Conservation (phyloP, 352 stramenopile species). For the Phytophthora rubi region DNA sequence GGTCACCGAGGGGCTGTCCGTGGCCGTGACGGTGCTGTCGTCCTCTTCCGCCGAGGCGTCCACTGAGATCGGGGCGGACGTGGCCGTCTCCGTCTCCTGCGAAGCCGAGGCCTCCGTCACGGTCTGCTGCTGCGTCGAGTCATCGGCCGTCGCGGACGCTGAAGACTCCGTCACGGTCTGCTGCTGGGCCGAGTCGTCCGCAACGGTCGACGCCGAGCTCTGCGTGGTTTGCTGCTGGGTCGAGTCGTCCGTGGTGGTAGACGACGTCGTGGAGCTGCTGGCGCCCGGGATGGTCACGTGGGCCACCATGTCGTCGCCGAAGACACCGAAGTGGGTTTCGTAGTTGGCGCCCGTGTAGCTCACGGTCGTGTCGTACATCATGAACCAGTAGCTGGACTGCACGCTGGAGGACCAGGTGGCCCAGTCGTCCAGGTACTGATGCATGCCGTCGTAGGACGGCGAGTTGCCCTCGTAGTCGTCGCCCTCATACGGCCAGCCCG, state of each 20-base stretch:
- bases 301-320: constrained; percentile 46
- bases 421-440: constrained; percentile 55
- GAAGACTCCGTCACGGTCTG: constrained; percentile 19
- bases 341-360: constrained; percentile 55
- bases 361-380: constrained; percentile 63
- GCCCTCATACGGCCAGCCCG: constrained; percentile 61
- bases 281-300: constrained; percentile 47
- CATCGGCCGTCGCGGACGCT: constrained; percentile 10
- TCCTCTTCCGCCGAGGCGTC: constrained; percentile 33
- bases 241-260: constrained; percentile 23
- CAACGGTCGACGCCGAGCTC: constrained; percentile 22
- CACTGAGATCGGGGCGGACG: constrained; percentile 22
- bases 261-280: constrained; percentile 23
- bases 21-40: constrained; percentile 6
- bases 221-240: constrained; percentile 24
- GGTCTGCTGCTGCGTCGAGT: constrained; percentile 16
- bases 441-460: constrained; percentile 49
- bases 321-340: constrained; percentile 66
- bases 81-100: constrained; percentile 17
- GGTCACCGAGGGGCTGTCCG: constrained; percentile 33
- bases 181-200: constrained; percentile 26
- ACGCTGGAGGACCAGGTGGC: constrained; percentile 39
- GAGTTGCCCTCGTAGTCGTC: constrained; percentile 41
- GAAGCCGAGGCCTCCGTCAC: constrained; percentile 16
- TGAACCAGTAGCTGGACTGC: constrained; percentile 58